Evolutionary conservation across 179 eudicot species (phyloP).

Genomic region (Silene vulgaris): DNA sequence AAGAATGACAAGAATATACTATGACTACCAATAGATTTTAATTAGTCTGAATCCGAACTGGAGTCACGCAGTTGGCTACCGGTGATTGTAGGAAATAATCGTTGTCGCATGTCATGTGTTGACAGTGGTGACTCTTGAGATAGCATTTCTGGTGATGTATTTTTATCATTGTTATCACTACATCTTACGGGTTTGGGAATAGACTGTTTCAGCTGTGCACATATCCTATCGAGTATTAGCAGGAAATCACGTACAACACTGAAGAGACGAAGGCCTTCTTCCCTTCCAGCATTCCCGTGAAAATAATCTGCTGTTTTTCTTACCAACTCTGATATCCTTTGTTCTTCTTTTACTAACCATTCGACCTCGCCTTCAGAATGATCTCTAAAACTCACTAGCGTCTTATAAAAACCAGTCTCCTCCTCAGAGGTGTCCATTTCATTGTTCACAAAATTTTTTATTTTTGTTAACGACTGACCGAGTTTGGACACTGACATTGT

Average conservation of each 20-base stretch:
- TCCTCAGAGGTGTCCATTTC: conserved; percentile 45
- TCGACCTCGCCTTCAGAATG: conserved; percentile 46
- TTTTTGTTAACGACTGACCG: conserved; percentile 43
- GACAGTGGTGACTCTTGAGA: conserved; percentile 24
- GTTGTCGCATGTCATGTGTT: conserved; percentile 34
- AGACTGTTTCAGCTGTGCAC: conserved; percentile 43
- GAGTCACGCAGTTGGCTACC: conserved; percentile 34
- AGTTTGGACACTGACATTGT: conserved; percentile 50
- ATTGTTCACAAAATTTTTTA: conserved; percentile 40
- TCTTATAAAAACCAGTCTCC: conserved; percentile 38
- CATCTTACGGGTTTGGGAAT: conserved; percentile 22
- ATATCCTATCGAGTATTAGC: conserved; percentile 54
- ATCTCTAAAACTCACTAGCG: conserved; percentile 40
- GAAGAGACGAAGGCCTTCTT: conserved; percentile 71
- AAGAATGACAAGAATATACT: not conserved
- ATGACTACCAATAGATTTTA: conserved; percentile 5
- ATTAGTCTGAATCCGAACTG: conserved; percentile 34
- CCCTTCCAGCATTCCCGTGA: conserved; percentile 70
- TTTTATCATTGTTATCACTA: conserved; percentile 8
- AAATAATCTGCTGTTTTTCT: conserved; percentile 74
- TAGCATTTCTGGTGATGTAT: conserved; percentile 5
- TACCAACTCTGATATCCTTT: conserved; percentile 52
- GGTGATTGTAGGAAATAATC: conserved; percentile 45
- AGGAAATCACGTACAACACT: conserved; percentile 65
- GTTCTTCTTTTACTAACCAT: conserved; percentile 57